Evolutionary conservation across 345 rosid species (phyloP).

Genomic region (Sisymbrium altissimum): DNA sequence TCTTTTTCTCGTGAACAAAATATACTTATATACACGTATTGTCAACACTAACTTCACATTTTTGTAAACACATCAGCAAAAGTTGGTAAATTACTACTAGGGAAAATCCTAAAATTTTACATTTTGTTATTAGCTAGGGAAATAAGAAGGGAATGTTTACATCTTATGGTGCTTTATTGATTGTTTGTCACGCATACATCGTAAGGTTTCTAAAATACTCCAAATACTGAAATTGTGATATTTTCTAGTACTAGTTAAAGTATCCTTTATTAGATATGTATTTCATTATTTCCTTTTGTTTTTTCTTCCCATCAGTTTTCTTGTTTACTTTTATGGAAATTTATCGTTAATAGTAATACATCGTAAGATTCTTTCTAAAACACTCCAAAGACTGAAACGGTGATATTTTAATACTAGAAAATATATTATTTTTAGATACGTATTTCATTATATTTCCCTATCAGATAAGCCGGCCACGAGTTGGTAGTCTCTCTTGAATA

Average conservation of each 20-base stretch:
- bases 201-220: not conserved
- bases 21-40: not conserved
- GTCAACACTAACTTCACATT: not conserved
- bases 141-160: not conserved
- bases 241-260: not conserved
- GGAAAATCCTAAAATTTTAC: not conserved
- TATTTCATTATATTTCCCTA: no score
- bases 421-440: no score
- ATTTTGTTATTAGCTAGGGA: not conserved
- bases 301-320: no score
- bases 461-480: no score
- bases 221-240: not conserved
- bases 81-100: not conserved
- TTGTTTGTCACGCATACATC: not conserved
- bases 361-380: no score
- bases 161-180: not conserved
- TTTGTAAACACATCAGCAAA: not conserved
- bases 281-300: not conserved
- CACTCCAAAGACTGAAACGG: no score
- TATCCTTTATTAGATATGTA: not conserved
- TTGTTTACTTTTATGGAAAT: no score
- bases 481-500: no score
- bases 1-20: no score
- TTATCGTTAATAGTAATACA: no score
- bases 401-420: no score